Percentiles rank a stretch among this genome's conserved stretches.
These are phyloP conservation scores for Colletotrichum cuscutae DNA, from an alignment of 2,329 filamentous ascomycete species.

Conservation along the genomic window DNA sequence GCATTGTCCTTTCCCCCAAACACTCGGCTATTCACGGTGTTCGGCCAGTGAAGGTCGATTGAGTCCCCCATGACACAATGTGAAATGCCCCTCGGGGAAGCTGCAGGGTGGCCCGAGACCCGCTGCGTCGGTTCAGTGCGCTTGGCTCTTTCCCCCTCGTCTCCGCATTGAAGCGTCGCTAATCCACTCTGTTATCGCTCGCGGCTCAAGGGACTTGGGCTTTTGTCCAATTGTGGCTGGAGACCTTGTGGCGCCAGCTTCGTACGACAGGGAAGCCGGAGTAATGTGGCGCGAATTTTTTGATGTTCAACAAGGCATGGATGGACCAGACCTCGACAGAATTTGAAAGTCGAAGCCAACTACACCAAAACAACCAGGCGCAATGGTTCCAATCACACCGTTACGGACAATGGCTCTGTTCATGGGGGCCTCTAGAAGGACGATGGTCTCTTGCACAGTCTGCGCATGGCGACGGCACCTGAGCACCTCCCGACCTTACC, in stretches of 20 bases:
- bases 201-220: not conserved
- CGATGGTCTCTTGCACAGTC: constrained; percentile 53
- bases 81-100: constrained; percentile 20
- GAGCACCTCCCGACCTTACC: constrained; percentile 52
- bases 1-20: constrained; percentile 19
- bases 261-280: not conserved
- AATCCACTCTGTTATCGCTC: constrained; percentile 3
- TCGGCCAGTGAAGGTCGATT: constrained; percentile 25
- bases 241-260: constrained; percentile 24
- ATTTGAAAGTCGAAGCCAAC: not conserved
- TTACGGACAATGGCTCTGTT: constrained; percentile 43
- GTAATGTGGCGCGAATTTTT: constrained; percentile 27
- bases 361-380: not conserved
- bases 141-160: not conserved
- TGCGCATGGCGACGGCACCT: constrained; percentile 64
- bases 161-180: constrained; percentile 22
- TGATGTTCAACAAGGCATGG: not conserved
- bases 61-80: constrained; percentile 33
- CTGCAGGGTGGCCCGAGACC: constrained; percentile 24
- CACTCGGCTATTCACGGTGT: constrained; percentile 37
- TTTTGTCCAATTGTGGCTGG: constrained; percentile 3
- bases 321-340: not conserved
- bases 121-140: constrained; percentile 7
- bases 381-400: constrained; percentile 18
- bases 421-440: constrained; percentile 44